A percentile compares a stretch with the other conserved stretches of the same genome.
These are phyloP conservation scores for Plasmodium yoelii DNA, from an alignment of 169 alveolate genomes.

Conservation along the genomic window DNA sequence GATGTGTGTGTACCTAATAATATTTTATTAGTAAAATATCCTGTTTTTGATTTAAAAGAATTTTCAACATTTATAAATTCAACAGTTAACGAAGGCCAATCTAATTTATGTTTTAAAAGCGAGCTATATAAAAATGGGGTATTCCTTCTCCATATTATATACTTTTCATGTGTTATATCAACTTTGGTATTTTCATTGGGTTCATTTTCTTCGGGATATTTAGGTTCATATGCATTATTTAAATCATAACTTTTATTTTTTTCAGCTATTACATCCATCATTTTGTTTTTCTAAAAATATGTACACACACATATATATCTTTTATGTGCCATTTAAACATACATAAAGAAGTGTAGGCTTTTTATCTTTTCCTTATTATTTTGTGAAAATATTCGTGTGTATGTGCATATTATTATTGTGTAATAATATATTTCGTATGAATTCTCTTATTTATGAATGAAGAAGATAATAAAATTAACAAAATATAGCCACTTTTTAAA, in stretches of 20 bases:
- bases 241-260: constrained; percentile 10
- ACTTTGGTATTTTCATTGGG: constrained; percentile 20
- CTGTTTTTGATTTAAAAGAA: constrained; percentile 78
- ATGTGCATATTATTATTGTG: too few relatives aligned
- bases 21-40: constrained; percentile 88
- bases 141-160: constrained; percentile 94
- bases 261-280: constrained; percentile 1
- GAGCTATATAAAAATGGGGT: constrained; percentile 96
- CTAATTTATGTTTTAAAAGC: constrained; percentile 92
- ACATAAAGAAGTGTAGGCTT: too few relatives aligned
- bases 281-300: not conserved
- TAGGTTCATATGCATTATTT: constrained; percentile 20
- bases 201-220: constrained; percentile 20
- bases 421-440: too few relatives aligned
- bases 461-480: too few relatives aligned
- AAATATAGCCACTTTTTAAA: too few relatives aligned
- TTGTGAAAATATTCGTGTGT: too few relatives aligned
- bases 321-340: too few relatives aligned
- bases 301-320: too few relatives aligned
- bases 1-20: constrained; percentile 95
- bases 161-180: constrained; percentile 32
- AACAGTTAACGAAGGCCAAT: constrained; percentile 97
- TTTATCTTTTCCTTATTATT: too few relatives aligned
- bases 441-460: too few relatives aligned
- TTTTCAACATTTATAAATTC: constrained; percentile 82